phyloP scores from a whole-genome alignment of 2,329 filamentous ascomycete genomes.

The Diaporthe sp. region DNA sequence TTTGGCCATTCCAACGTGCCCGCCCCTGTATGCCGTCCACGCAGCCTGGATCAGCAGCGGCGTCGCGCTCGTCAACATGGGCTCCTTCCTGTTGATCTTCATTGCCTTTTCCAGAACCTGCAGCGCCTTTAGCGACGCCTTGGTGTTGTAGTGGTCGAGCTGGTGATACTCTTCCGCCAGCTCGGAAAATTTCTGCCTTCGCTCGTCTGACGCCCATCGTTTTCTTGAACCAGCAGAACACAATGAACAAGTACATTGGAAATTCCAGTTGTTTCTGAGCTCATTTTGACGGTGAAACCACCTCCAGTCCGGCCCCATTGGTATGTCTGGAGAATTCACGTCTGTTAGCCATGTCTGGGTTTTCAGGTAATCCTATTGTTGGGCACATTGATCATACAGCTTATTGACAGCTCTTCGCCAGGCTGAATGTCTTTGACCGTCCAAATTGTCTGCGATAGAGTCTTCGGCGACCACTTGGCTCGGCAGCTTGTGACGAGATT shows the following conservation, averaged over 20 bases:
- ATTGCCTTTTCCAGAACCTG: not conserved
- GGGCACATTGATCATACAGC: not conserved
- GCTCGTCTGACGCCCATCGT: not conserved
- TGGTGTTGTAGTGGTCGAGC: not conserved
- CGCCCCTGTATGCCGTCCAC: constrained; percentile 14
- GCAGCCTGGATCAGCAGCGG: constrained; percentile 15
- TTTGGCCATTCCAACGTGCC: not conserved
- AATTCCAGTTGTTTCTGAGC: constrained; percentile 14
- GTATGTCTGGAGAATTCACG: not conserved
- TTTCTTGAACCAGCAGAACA: not conserved
- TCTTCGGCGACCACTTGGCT: constrained; percentile 13
- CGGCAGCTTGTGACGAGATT: not conserved
- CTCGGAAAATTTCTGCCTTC: not conserved
- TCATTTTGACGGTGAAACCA: not conserved
- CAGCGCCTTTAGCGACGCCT: not conserved
- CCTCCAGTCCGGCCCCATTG: constrained; percentile 10
- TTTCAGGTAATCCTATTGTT: not conserved
- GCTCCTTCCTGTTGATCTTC: constrained; percentile 5
- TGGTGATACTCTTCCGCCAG: not conserved
- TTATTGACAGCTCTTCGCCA: constrained; percentile 13
- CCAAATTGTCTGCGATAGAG: constrained; percentile 16
- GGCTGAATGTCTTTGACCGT: not conserved
- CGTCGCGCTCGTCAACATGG: constrained; percentile 11
- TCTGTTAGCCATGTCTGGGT: not conserved
- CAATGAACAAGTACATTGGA: not conserved